These are phyloP conservation scores for Ricinus communis DNA, from an alignment of 345 rosid genomes.

Conservation along the genomic window DNA sequence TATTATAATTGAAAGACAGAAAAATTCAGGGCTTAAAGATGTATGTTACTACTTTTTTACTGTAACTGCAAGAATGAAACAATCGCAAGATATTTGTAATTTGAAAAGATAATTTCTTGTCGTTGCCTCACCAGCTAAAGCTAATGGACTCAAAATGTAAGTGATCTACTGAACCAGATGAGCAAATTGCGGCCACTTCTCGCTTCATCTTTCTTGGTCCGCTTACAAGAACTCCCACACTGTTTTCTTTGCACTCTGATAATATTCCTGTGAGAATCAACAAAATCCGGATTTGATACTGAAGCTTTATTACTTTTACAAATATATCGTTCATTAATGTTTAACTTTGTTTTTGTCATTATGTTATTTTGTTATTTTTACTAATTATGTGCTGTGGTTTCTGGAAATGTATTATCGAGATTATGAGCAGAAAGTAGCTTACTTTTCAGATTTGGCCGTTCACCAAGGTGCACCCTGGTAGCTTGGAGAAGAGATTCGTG, in stretches of 20 bases:
- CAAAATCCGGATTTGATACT: not conserved
- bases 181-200: slow-evolving; percentile 24
- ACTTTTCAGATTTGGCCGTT: slow-evolving; percentile 21
- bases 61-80: not conserved
- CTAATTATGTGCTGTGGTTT: not conserved
- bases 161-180: slow-evolving; percentile 9
- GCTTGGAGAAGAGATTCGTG: slow-evolving; percentile 10
- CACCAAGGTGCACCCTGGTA: slow-evolving; percentile 22
- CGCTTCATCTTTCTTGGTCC: slow-evolving; percentile 27
- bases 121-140: slow-evolving; percentile 27
- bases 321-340: no score
- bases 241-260: slow-evolving; percentile 11
- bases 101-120: not conserved
- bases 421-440: slow-evolving; percentile 3
- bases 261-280: slow-evolving; percentile 17
- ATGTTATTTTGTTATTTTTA: not conserved
- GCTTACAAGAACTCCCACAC: slow-evolving; percentile 19
- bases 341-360: not conserved
- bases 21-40: no score
- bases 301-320: no score
- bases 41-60: no score
- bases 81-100: not conserved
- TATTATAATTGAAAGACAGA: no score
- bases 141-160: slow-evolving; percentile 31
- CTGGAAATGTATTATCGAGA: not conserved